Evolutionary conservation across 768 basidiomycete genomes (phyloP).

Genomic region (Pleurotus sapidus): DNA sequence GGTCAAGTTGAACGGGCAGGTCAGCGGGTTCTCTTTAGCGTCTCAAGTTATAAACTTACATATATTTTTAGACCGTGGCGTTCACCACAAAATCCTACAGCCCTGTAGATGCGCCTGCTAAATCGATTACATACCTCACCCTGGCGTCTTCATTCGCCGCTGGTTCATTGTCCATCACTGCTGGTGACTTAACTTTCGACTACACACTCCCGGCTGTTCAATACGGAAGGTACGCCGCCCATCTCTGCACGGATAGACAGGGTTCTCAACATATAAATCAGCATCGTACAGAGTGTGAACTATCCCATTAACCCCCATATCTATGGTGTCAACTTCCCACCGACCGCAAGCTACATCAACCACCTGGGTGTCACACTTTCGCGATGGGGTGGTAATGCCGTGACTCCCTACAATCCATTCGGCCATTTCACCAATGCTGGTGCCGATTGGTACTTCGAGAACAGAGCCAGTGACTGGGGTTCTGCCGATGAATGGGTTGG

Average conservation of each 20-base stretch:
- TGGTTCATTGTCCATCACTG: slow-evolving; percentile 40
- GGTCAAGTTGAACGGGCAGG: slow-evolving; percentile 37
- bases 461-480: slow-evolving; percentile 36
- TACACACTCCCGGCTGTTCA: slow-evolving; percentile 41
- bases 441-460: slow-evolving; percentile 56
- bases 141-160: slow-evolving; percentile 34
- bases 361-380: slow-evolving; percentile 47
- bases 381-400: slow-evolving; percentile 55
- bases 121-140: slow-evolving; percentile 47
- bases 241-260: too few species aligned
- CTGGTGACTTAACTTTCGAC: slow-evolving; percentile 36
- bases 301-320: slow-evolving; percentile 42
- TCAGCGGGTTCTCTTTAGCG: slow-evolving; percentile 14
- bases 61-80: slow-evolving; percentile 23
- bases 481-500: slow-evolving; percentile 47
- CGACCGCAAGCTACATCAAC: slow-evolving; percentile 40
- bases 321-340: slow-evolving; percentile 57
- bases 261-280: slow-evolving; percentile 11
- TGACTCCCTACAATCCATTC: slow-evolving; percentile 51
- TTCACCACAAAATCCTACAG: slow-evolving; percentile 33
- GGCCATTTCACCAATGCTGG: slow-evolving; percentile 53
- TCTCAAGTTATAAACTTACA: neutral
- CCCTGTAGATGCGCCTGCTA: slow-evolving; percentile 44
- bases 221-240: slow-evolving; percentile 30
- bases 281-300: slow-evolving; percentile 33